These are phyloP conservation scores for Stemphylium vesicarium DNA, from an alignment of 2,329 filamentous ascomycete genomes.

Conservation along the genomic window DNA sequence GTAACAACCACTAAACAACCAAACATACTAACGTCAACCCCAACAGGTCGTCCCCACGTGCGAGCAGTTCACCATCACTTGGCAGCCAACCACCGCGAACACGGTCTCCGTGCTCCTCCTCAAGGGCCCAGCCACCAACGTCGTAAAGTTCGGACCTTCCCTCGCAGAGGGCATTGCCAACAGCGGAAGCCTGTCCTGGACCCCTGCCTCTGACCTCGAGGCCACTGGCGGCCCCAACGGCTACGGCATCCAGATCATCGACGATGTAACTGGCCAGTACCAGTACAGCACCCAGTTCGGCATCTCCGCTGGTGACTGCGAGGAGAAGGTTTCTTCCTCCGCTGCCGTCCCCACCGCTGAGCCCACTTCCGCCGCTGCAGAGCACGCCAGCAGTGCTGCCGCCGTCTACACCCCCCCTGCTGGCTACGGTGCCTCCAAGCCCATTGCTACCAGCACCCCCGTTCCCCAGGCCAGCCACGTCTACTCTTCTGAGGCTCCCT, in stretches of 20 bases:
- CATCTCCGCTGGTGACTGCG: constrained; percentile 55
- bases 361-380: constrained; percentile 4
- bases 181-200: constrained; percentile 63
- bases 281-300: constrained; percentile 68
- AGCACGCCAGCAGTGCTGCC: constrained; percentile 3
- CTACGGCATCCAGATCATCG: constrained; percentile 68
- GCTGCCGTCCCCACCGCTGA: constrained; percentile 7
- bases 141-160: constrained; percentile 58
- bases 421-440: neutral
- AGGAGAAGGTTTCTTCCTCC: constrained; percentile 26
- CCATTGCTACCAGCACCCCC: constrained; percentile 21
- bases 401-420: constrained; percentile 15
- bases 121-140: constrained; percentile 63
- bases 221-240: constrained; percentile 52
- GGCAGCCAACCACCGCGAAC: constrained; percentile 58
- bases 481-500: constrained; percentile 17
- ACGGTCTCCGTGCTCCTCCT: constrained; percentile 66
- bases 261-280: constrained; percentile 64
- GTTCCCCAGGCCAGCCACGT: constrained; percentile 9
- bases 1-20: neutral
- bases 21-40: constrained; percentile 7
- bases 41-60: constrained; percentile 60
- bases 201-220: constrained; percentile 57
- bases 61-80: constrained; percentile 64
- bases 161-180: constrained; percentile 61